Evolutionary conservation across 805 yeast genomes (phyloP).

Genomic region (Ogataea nitratoaversa): DNA sequence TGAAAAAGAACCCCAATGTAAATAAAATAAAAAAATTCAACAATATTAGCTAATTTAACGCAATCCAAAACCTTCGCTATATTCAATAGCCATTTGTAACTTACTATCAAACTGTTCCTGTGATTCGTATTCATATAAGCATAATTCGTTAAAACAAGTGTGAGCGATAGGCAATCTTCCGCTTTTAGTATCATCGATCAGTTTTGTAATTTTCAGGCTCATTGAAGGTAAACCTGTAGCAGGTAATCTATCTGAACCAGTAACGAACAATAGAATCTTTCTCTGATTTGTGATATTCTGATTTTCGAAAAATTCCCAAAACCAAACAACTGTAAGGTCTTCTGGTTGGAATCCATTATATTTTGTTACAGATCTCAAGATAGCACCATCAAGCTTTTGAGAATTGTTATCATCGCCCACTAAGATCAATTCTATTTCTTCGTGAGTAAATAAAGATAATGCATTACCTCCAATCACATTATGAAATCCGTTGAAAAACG

Average conservation of each 20-base stretch:
- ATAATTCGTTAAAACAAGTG: slow-evolving; percentile 90
- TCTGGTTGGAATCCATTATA: slow-evolving; percentile 61
- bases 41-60: slow-evolving; percentile 8
- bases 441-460: slow-evolving; percentile 71
- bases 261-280: slow-evolving; percentile 67
- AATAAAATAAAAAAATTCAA: neutral
- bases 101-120: slow-evolving; percentile 53
- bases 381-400: slow-evolving; percentile 56
- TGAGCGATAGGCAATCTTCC: slow-evolving; percentile 78
- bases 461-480: slow-evolving; percentile 79
- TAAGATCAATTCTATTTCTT: slow-evolving; percentile 72
- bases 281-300: slow-evolving; percentile 48
- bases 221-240: slow-evolving; percentile 85
- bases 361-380: slow-evolving; percentile 66
- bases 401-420: slow-evolving; percentile 62
- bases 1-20: neutral
- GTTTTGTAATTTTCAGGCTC: slow-evolving; percentile 62
- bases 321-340: slow-evolving; percentile 58
- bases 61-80: slow-evolving; percentile 80
- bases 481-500: slow-evolving; percentile 68
- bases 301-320: slow-evolving; percentile 73
- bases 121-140: slow-evolving; percentile 61
- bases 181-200: slow-evolving; percentile 21
- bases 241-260: slow-evolving; percentile 90
- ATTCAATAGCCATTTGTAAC: slow-evolving; percentile 64